A percentile compares a stretch with the other conserved stretches of the same genome.
phyloP scores from a whole-genome alignment of 768 basidiomycete species.

The Phanerodontia chrysosporium region DNA sequence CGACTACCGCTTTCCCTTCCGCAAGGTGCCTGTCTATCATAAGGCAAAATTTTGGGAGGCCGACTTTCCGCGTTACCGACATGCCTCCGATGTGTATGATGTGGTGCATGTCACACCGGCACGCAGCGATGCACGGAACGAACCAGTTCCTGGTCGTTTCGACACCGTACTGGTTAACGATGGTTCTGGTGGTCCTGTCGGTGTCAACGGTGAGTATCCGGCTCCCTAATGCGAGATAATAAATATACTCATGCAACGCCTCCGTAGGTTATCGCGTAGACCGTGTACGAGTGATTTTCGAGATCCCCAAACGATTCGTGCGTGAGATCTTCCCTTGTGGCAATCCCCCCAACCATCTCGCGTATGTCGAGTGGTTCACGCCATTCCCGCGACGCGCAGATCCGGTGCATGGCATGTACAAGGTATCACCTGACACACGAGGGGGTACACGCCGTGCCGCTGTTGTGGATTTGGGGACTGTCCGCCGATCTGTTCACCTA shows the following conservation, averaged over 20 bases:
- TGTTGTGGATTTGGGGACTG: neutral
- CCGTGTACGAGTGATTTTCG: constrained; percentile 25
- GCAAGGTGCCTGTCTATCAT: constrained; percentile 28
- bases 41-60: constrained; percentile 25
- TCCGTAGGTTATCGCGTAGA: constrained; percentile 22
- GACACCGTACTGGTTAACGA: constrained; percentile 29
- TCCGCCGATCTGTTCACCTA: constrained; percentile 6
- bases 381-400: constrained; percentile 19
- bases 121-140: neutral
- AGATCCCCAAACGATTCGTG: constrained; percentile 10
- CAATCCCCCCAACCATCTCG: constrained; percentile 19
- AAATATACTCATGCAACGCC: neutral
- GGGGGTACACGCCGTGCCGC: neutral
- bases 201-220: neutral
- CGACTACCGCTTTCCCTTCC: constrained; percentile 20
- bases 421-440: constrained; percentile 8
- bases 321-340: constrained; percentile 1
- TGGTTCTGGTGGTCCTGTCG: neutral
- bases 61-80: constrained; percentile 11
- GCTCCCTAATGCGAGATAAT: too few relatives aligned
- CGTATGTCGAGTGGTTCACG: constrained; percentile 29
- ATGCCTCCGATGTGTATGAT: constrained; percentile 20
- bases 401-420: constrained; percentile 24
- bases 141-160: constrained; percentile 25
- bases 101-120: constrained; percentile 26